Conservation (phyloP, 805 yeast genomes). For the Torulaspora indica region DNA sequence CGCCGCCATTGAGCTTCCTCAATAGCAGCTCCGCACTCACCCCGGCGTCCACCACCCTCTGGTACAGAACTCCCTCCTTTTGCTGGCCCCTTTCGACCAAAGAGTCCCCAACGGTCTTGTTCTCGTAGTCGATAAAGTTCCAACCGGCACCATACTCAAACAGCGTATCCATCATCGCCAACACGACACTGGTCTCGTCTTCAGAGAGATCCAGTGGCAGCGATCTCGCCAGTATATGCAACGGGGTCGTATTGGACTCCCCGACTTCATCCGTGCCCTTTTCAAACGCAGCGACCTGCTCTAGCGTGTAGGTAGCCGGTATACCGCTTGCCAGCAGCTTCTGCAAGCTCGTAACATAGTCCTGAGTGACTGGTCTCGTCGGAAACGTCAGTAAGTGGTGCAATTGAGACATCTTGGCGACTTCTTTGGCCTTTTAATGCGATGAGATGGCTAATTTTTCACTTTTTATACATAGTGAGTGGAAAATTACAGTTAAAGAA, state of each 20-base stretch:
- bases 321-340: constrained; percentile 56
- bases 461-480: not conserved
- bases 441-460: constrained; percentile 3
- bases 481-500: constrained; percentile 1
- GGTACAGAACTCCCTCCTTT: constrained; percentile 41
- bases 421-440: not conserved
- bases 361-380: constrained; percentile 48
- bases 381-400: constrained; percentile 57
- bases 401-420: constrained; percentile 54
- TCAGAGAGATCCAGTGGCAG: constrained; percentile 36
- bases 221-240: constrained; percentile 61
- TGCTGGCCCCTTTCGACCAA: constrained; percentile 48
- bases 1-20: constrained; percentile 62
- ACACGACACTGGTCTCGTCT: constrained; percentile 45
- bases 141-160: constrained; percentile 91
- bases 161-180: constrained; percentile 55
- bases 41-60: constrained; percentile 69
- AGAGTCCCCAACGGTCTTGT: constrained; percentile 83
- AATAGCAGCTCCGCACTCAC: constrained; percentile 81
- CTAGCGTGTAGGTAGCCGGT: constrained; percentile 78
- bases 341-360: constrained; percentile 44
- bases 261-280: constrained; percentile 31
- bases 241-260: constrained; percentile 66
- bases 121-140: constrained; percentile 68
- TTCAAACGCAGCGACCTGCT: constrained; percentile 62